Evolutionary conservation across 768 basidiomycete genomes (phyloP).

Genomic region (Lentinula boryana): DNA sequence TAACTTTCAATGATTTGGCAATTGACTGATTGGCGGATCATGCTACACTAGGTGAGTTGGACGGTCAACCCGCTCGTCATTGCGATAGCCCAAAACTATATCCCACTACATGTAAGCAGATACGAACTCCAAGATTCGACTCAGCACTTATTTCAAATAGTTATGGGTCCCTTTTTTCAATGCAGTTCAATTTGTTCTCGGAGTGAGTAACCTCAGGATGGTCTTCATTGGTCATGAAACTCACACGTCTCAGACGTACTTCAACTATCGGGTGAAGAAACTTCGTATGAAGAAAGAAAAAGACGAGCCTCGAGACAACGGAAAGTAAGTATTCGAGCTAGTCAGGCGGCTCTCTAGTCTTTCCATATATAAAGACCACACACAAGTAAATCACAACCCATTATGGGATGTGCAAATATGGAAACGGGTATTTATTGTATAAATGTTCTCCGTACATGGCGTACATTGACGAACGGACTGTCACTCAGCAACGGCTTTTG

Average conservation of each 20-base stretch:
- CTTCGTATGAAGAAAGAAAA: conserved; percentile 49
- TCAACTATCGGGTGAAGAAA: conserved; percentile 70
- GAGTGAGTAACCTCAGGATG: conserved; percentile 38
- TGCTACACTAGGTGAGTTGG: conserved; percentile 63
- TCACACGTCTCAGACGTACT: conserved; percentile 47
- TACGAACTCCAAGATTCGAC: not conserved
- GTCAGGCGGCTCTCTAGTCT: too few species aligned
- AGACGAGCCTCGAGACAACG: conserved; percentile 25
- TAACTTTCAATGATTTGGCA: not conserved
- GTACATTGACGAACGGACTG: conserved; percentile 25
- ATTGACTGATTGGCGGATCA: not conserved
- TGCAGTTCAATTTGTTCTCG: conserved; percentile 65
- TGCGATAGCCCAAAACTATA: conserved; percentile 71
- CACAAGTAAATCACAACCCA: too few species aligned
- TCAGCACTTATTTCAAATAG: conserved; percentile 26
- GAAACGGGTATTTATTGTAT: not conserved
- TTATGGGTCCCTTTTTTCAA: conserved; percentile 91
- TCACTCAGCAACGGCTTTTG: conserved; percentile 25
- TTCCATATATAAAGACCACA: too few species aligned
- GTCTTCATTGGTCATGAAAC: not conserved
- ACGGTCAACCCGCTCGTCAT: conserved; percentile 70
- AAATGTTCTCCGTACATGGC: conserved; percentile 17
- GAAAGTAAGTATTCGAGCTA: not conserved
- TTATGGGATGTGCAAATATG: too few species aligned
- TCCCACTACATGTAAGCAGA: conserved; percentile 62